A percentile compares a stretch with the other conserved stretches of the same genome.
Conservation (phyloP, 2,329 filamentous ascomycete genomes). For the Sclerotinia nivalis region DNA sequence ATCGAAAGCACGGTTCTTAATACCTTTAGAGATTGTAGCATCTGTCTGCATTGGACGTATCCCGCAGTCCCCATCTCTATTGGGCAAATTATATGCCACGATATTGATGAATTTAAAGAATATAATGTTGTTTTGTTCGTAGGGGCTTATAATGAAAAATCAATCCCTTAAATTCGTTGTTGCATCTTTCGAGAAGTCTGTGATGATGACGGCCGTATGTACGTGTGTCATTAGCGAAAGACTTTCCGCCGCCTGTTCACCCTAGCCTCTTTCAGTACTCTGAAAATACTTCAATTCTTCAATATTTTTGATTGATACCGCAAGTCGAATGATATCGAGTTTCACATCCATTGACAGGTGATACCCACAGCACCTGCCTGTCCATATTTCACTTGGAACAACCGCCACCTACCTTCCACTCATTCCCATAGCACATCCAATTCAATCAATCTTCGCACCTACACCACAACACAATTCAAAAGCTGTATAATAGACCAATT, state of each 20-base stretch:
- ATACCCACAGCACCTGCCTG: too few relatives aligned
- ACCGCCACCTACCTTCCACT: too few relatives aligned
- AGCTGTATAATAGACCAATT: background rate
- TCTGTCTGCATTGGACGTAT: background rate
- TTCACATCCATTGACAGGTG: too few relatives aligned
- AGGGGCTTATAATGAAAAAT: background rate
- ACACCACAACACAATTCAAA: background rate
- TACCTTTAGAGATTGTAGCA: background rate
- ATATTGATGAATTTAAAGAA: background rate
- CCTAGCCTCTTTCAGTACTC: too few relatives aligned
- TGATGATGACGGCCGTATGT: background rate
- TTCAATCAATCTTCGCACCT: background rate
- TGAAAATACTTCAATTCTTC: too few relatives aligned
- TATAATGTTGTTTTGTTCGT: background rate
- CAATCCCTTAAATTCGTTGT: background rate
- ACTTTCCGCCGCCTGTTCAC: too few relatives aligned
- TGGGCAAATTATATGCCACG: background rate
- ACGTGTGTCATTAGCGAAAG: too few relatives aligned
- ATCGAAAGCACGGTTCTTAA: background rate
- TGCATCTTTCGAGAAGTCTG: background rate
- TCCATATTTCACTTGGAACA: too few relatives aligned
- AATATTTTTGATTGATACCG: too few relatives aligned
- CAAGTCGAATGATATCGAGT: too few relatives aligned
- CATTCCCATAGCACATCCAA: too few relatives aligned
- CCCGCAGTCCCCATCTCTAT: background rate